phyloP scores from a whole-genome alignment of 1,139 yeast species.

The Taphrina sp. region DNA sequence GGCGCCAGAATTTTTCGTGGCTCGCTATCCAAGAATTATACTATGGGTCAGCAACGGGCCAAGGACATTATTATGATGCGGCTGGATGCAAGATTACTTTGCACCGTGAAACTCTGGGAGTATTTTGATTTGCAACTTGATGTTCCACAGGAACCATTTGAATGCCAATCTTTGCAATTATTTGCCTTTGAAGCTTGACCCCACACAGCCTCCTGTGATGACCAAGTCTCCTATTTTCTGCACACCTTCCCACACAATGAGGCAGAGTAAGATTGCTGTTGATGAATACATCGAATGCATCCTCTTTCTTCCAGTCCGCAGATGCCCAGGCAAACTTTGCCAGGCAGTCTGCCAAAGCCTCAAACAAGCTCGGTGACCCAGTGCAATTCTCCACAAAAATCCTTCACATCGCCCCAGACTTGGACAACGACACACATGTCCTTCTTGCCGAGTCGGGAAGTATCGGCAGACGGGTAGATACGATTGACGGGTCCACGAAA shows the following conservation, averaged over 20 bases:
- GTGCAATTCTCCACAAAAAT: slow-evolving; percentile 12
- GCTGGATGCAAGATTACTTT: no score
- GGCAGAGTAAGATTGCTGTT: background rate
- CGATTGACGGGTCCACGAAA: slow-evolving; percentile 5
- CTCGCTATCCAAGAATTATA: no score
- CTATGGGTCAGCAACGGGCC: no score
- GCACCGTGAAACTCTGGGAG: no score
- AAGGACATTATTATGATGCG: no score
- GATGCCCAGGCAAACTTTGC: slow-evolving; percentile 30
- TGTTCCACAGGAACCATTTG: no score
- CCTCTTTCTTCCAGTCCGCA: slow-evolving; percentile 23
- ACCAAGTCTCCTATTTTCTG: no score
- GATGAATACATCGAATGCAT: slow-evolving; percentile 27
- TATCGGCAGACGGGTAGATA: slow-evolving; percentile 9
- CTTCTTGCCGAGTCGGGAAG: slow-evolving; percentile 25
- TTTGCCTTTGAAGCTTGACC: no score
- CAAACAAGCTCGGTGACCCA: slow-evolving; percentile 15
- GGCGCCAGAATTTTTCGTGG: no score
- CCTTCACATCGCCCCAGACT: slow-evolving; percentile 16
- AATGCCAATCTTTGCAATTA: no score
- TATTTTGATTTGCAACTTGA: no score
- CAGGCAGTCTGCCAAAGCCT: slow-evolving; percentile 25
- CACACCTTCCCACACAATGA: background rate
- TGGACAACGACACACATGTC: background rate
- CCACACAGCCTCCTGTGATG: no score